A percentile compares a stretch with the other conserved stretches of the same genome.
phyloP scores from a whole-genome alignment of 2,329 filamentous ascomycete species.

The Penicillium sp. region DNA sequence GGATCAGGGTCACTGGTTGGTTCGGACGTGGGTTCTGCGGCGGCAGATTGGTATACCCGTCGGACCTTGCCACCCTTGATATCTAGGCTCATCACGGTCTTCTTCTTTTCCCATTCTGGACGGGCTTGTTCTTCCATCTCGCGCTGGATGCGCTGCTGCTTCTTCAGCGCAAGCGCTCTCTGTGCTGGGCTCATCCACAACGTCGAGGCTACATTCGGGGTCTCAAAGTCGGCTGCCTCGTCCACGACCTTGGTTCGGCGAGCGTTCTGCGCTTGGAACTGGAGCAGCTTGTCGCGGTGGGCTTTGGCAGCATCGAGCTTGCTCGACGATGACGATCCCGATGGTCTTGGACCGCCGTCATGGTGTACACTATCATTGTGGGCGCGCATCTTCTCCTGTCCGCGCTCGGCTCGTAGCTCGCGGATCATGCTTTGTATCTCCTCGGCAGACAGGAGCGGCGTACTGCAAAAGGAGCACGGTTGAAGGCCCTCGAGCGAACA shows the following conservation, averaged over 20 bases:
- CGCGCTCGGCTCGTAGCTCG: conserved; percentile 79
- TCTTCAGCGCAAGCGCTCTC: conserved; percentile 75
- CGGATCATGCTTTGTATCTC: conserved; percentile 85
- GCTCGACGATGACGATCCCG: conserved; percentile 37
- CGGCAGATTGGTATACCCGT: conserved; percentile 45
- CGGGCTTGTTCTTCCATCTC: conserved; percentile 83
- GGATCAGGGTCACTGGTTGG: conserved; percentile 17
- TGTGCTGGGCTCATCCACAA: conserved; percentile 85
- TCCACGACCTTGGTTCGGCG: conserved; percentile 80
- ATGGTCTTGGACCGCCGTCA: conserved; percentile 34
- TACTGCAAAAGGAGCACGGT: conserved; percentile 86
- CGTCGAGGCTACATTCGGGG: conserved; percentile 58
- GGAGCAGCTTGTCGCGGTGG: conserved; percentile 76
- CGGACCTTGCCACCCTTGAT: conserved; percentile 74
- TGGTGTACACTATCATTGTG: conserved; percentile 59
- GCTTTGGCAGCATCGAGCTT: conserved; percentile 68
- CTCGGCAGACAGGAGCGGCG: conserved; percentile 64
- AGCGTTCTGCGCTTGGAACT: conserved; percentile 82
- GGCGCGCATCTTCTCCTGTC: conserved; percentile 77
- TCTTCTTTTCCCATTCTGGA: conserved; percentile 85
- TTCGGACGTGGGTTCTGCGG: conserved; percentile 24
- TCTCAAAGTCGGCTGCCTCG: conserved; percentile 73
- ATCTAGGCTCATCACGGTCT: conserved; percentile 81
- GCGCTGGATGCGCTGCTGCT: conserved; percentile 76
- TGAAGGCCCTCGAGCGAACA: conserved; percentile 92